A percentile compares a stretch with the other conserved stretches of the same genome.
These are phyloP conservation scores for Tarenaya hassleriana DNA, from an alignment of 345 rosid genomes.

Conservation along the genomic window DNA sequence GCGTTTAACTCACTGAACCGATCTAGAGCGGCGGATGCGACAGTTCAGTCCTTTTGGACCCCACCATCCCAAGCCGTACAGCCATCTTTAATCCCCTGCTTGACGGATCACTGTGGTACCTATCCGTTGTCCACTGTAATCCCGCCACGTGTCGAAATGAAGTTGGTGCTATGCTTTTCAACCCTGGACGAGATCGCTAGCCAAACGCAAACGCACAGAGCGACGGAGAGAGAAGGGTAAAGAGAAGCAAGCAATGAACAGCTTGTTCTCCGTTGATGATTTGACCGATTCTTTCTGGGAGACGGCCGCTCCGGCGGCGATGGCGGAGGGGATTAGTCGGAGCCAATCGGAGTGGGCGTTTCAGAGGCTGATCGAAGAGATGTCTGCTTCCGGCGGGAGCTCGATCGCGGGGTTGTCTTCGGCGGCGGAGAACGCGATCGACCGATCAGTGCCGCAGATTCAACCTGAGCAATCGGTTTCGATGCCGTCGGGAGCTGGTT, in stretches of 20 bases:
- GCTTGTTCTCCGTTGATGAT: constrained; percentile 60
- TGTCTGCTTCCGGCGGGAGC: constrained; percentile 23
- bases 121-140: too few relatives aligned
- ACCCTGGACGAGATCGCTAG: background rate
- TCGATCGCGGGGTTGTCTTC: constrained; percentile 25
- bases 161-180: constrained; percentile 14
- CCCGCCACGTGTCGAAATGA: too few relatives aligned
- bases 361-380: constrained; percentile 48
- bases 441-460: constrained; percentile 22
- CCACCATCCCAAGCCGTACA: too few relatives aligned
- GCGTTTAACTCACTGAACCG: too few relatives aligned
- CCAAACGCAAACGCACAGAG: background rate
- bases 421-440: constrained; percentile 25
- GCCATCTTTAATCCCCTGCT: too few relatives aligned
- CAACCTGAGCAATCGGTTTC: constrained; percentile 33
- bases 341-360: constrained; percentile 75
- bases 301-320: constrained; percentile 27
- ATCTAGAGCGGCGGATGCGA: too few relatives aligned
- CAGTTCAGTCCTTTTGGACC: too few relatives aligned
- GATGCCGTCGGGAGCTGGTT: constrained; percentile 19
- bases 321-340: constrained; percentile 38
- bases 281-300: constrained; percentile 59
- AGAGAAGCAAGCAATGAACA: constrained; percentile 44
- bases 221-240: background rate
- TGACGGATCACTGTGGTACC: too few relatives aligned